Evolutionary conservation across 2,329 filamentous ascomycete species (phyloP), one percentile per base, ranked within the genome.

Genomic region (Acrocalymma vagum): DNA sequence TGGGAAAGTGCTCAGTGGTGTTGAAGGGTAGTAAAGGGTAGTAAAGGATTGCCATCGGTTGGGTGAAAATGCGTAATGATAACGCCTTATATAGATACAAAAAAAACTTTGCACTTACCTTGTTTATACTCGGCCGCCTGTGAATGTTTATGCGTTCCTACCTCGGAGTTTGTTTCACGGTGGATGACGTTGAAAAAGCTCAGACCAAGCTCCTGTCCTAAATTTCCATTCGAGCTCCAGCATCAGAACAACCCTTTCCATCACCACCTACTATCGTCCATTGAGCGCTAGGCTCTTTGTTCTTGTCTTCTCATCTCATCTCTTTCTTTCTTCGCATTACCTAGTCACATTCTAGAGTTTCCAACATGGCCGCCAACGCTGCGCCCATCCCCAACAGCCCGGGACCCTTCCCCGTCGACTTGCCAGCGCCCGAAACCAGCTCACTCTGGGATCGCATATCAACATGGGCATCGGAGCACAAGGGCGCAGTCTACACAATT

Each of bases 401-500:
- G n/a, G 62, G 62, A 23, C 64, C 62, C 7, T 62, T 67, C 51
- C 65, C 65, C 47, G 62, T 70, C 32, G 53, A 55, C 31, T 59
- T 67, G 38, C 57, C 78, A 24, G 66, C 73, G 29, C 60, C 73
- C 29, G 72, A 73, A 43, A 81, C 86, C 48, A 82, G 86, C 45
- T 87, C 88, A 30, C 75, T 94, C 40, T 96, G 91, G 91, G 90
- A 96, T 72, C 87, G 92, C 63, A 78, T 96, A 73, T 87, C 91
- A 55, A 86, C 79, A 65, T 99, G 94, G 93, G 91, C 88, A 10
- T 89, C 91, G 3, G 93, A 97, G 70, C 92, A 99, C 77, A 97
- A 96, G 78, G 88, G 90, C 31, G 82, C 93, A 38, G 92, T 95
- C 51, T 99, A 96, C 74, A 96, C 94, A 56, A 90, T 97, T 73